phyloP scores from a whole-genome alignment of 768 basidiomycete species.

The Ramaria sp. region DNA sequence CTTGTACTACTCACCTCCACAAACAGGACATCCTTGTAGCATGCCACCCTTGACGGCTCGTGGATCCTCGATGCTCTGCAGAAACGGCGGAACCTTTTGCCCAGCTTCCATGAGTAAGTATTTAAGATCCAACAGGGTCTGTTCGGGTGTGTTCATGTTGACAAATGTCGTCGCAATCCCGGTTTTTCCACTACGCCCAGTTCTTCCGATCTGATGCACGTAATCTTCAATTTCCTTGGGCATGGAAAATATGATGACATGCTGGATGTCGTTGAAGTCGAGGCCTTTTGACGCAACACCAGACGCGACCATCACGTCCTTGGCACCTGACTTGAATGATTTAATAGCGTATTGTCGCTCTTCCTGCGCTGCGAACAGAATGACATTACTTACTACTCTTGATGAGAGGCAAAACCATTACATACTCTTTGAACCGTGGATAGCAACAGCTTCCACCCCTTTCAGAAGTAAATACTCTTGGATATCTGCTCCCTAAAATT shows the following conservation, averaged over 20 bases:
- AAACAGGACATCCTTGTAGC: constrained; percentile 86
- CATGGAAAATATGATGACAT: constrained; percentile 99
- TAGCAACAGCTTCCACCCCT: constrained; percentile 96
- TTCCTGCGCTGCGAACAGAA: constrained; percentile 64
- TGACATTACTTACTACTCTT: not conserved
- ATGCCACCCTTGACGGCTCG: constrained; percentile 68
- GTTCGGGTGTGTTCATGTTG: constrained; percentile 95
- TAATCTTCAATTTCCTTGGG: constrained; percentile 99
- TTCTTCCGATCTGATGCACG: constrained; percentile 98
- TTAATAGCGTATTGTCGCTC: constrained; percentile 99
- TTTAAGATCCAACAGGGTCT: constrained; percentile 92
- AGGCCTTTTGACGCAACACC: constrained; percentile 96
- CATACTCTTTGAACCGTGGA: constrained; percentile 94
- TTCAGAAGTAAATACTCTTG: constrained; percentile 96
- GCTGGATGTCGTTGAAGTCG: constrained; percentile 98
- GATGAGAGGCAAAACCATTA: constrained; percentile 4
- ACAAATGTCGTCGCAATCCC: constrained; percentile 99
- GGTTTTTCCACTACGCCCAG: constrained; percentile 94
- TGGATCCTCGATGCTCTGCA: constrained; percentile 84
- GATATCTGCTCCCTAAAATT: constrained; percentile 53
- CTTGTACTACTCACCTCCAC: constrained; percentile 59
- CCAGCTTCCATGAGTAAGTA: constrained; percentile 95
- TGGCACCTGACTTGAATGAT: constrained; percentile 93
- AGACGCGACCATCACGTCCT: constrained; percentile 99
- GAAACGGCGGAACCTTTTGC: constrained; percentile 96